Base-by-base conservation (phyloP, 1,284 basidiomycete species). In the Anthracocystis panici-leucophaei region DNA sequence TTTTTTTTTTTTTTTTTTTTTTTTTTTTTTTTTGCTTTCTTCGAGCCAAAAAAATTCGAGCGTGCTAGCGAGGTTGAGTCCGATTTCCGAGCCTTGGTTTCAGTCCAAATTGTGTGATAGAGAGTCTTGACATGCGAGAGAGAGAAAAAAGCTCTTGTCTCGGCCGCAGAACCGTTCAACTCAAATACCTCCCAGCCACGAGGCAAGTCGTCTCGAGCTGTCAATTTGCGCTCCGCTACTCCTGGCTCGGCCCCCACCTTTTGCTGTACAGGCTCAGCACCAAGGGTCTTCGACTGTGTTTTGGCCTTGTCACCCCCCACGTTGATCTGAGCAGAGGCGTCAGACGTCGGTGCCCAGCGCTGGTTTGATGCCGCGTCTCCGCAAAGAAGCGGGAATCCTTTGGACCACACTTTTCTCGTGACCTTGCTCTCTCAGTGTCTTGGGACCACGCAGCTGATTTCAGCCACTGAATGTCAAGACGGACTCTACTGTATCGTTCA, bases 21-120 rank as follows among this genome's bases (percentile, higher is more conserved):
- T 23, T 21, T 46, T 16, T 9, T 5, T 27, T 27, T 49, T 49
- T 49, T 27, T 49, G 48, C 48, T 49, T 49, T 49, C 48, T 49
- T 49, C 27, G 18, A 10, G 48, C 48, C 48, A n/a, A 49, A 49
- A 46, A 49, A 48, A n/a, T 49, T 49, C 29, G 29, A 49, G 48
- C n/a, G 10, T 20, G 27, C 20, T 29, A 29, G 25, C 48, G 20
- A 21, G n/a, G 5, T 7, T 27, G 29, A n/a, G n/a, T 42, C 29
- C 48, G 48, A 11, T 12, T 49, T 27, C 48, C 48, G 48, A 49
- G 12, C n/a, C 14, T 20, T 6, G 41, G 10, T 31, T 33, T 49
- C 6, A n/a, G n/a, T 8, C 18, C 5, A 23, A 29, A n/a, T n/a
- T 48, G 46, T 48, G 25, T 29, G 46, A 48, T 8, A 25, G 8